Conservation (phyloP, 176 grass and related monocot genomes). For the Carex parvula region DNA sequence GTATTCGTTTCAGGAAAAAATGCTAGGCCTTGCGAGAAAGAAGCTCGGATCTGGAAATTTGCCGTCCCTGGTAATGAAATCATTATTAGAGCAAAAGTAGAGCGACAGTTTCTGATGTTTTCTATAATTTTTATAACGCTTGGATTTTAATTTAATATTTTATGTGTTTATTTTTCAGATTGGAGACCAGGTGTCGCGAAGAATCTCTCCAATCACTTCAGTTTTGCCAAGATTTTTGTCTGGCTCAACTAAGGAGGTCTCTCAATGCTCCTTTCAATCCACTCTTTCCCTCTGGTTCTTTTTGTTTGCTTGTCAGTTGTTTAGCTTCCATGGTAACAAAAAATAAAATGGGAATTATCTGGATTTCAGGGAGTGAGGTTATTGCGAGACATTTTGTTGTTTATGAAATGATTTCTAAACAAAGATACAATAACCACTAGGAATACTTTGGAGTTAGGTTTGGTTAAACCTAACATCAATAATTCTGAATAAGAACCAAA, state of each 20-base stretch:
- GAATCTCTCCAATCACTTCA: slow-evolving; percentile 45
- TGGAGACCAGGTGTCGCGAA: slow-evolving; percentile 51
- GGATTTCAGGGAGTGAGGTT: neutral
- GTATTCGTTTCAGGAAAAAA: slow-evolving; percentile 43
- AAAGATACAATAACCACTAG: neutral
- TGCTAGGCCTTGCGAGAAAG: slow-evolving; percentile 73
- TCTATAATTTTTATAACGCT: neutral
- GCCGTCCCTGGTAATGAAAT: slow-evolving; percentile 23
- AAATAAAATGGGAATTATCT: neutral
- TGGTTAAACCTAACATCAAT: neutral
- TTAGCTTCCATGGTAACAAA: neutral
- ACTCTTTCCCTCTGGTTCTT: neutral
- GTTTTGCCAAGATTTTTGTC: slow-evolving; percentile 48
- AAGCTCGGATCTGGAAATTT: slow-evolving; percentile 74
- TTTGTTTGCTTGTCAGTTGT: neutral
- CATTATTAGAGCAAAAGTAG: neutral
- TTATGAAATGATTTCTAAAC: slow-evolving; percentile 7
- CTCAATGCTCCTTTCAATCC: neutral
- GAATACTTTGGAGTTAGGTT: neutral
- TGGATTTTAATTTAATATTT: neutral
- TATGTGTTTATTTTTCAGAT: slow-evolving; percentile 41
- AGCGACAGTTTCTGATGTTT: neutral
- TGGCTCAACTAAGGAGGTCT: slow-evolving; percentile 62
- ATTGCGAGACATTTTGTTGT: neutral
- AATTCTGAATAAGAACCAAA: neutral